Conservation (phyloP, 352 stramenopile genomes). For the Pythium sukuiense region DNA sequence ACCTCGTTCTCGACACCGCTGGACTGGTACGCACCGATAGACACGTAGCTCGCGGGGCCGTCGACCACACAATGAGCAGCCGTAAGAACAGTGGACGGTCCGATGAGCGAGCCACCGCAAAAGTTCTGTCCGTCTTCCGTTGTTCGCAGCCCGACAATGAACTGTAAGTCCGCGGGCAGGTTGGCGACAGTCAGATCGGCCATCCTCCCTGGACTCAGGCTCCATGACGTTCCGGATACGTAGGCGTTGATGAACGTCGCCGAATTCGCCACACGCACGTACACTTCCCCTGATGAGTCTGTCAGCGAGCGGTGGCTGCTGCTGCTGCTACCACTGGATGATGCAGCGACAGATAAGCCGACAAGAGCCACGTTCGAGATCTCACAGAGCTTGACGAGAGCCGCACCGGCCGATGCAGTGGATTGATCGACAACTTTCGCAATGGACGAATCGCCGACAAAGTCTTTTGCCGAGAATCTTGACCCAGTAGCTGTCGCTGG, state of each 20-base stretch:
- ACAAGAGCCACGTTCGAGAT: conserved; percentile 16
- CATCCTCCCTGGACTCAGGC: neutral
- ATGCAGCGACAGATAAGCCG: conserved; percentile 11
- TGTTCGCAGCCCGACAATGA: conserved; percentile 25
- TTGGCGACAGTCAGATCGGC: conserved; percentile 1
- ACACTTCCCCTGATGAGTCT: conserved; percentile 14
- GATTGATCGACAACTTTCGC: neutral
- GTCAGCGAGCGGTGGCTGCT: neutral
- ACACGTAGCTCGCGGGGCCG: conserved; percentile 11
- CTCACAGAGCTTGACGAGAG: conserved; percentile 10
- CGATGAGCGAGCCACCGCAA: conserved; percentile 39
- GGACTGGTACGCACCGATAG: conserved; percentile 9
- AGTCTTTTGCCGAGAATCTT: conserved; percentile 5
- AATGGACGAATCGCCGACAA: conserved; percentile 13
- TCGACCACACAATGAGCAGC: conserved; percentile 37
- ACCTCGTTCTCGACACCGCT: conserved; percentile 12
- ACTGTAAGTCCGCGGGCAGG: conserved; percentile 18
- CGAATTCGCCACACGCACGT: conserved; percentile 28
- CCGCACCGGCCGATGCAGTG: neutral
- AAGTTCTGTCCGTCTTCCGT: conserved; percentile 31
- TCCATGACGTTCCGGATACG: conserved; percentile 27
- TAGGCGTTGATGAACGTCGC: conserved; percentile 39
- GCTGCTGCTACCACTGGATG: no score
- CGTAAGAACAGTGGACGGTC: conserved; percentile 36
- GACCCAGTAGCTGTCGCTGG: neutral